Evolutionary conservation across 1,139 yeast species (phyloP).

Genomic region (Pichia inconspicua): DNA sequence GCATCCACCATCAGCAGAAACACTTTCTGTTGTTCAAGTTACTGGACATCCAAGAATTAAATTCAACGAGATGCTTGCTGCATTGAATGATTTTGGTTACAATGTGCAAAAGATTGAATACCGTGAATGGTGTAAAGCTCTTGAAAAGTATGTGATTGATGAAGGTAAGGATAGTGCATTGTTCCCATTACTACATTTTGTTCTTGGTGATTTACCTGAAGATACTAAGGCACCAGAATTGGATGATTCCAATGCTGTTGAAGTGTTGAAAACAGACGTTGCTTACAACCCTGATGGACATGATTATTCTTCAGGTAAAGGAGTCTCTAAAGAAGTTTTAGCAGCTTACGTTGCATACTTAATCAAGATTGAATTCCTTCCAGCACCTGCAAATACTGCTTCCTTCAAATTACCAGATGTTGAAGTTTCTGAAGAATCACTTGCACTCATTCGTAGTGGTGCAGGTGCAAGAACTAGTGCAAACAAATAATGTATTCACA

Average conservation of each 20-base stretch:
- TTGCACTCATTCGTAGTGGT: slow-evolving; percentile 61
- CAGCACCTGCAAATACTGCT: slow-evolving; percentile 44
- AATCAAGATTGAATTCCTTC: slow-evolving; percentile 69
- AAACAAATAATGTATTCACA: slow-evolving; percentile 10
- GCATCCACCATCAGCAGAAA: slow-evolving; percentile 49
- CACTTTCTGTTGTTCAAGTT: slow-evolving; percentile 79
- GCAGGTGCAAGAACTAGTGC: slow-evolving; percentile 84
- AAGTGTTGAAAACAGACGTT: slow-evolving; percentile 53
- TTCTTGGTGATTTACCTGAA: slow-evolving; percentile 82
- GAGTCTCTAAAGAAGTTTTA: slow-evolving; percentile 58
- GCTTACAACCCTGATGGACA: slow-evolving; percentile 33
- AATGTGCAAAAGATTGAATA: slow-evolving; percentile 55
- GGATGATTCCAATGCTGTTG: slow-evolving; percentile 73
- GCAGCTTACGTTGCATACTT: slow-evolving; percentile 77
- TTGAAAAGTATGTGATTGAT: slow-evolving; percentile 71
- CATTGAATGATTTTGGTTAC: slow-evolving; percentile 68
- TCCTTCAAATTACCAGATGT: slow-evolving; percentile 49
- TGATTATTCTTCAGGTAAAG: slow-evolving; percentile 62
- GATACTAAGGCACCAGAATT: slow-evolving; percentile 92
- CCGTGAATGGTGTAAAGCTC: slow-evolving; percentile 64
- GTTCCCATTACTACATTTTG: slow-evolving; percentile 90
- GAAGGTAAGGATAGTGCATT: slow-evolving; percentile 70
- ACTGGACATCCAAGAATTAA: slow-evolving; percentile 91
- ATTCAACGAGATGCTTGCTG: slow-evolving; percentile 65
- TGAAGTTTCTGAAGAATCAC: slow-evolving; percentile 47